phyloP scores from a whole-genome alignment of 805 yeast species.

The Ogataea ramenticola region DNA sequence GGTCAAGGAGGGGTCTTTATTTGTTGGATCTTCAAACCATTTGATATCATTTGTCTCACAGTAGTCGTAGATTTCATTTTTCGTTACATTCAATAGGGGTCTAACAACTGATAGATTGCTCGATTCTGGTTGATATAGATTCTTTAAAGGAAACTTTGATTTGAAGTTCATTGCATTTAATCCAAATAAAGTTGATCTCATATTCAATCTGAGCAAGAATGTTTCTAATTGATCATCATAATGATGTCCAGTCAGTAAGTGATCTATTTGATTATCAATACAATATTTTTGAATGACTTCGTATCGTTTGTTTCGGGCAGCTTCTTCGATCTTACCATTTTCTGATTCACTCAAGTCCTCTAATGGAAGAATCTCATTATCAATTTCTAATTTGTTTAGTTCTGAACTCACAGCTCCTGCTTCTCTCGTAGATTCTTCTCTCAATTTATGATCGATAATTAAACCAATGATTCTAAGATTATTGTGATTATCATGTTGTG shows the following conservation, averaged over 20 bases:
- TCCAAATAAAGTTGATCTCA: constrained; percentile 47
- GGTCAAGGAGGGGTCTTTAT: constrained; percentile 46
- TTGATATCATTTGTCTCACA: constrained; percentile 32
- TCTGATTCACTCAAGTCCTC: constrained; percentile 3
- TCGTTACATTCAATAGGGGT: constrained; percentile 45
- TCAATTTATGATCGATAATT: constrained; percentile 58
- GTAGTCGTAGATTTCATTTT: constrained; percentile 36
- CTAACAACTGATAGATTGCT: constrained; percentile 28
- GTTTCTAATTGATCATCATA: constrained; percentile 71
- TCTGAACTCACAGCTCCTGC: constrained; percentile 31
- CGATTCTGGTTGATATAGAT: neutral
- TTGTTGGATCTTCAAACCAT: constrained; percentile 74
- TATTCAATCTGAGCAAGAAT: constrained; percentile 43
- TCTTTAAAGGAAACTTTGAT: neutral
- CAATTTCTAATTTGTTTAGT: neutral
- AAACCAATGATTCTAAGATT: constrained; percentile 38
- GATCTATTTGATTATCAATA: constrained; percentile 18
- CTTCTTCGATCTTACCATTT: constrained; percentile 39
- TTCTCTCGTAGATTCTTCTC: constrained; percentile 43
- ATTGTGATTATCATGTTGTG: constrained; percentile 13
- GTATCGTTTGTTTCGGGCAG: constrained; percentile 53
- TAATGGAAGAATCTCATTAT: neutral
- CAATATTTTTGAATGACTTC: constrained; percentile 36
- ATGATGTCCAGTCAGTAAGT: constrained; percentile 61
- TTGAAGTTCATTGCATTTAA: constrained; percentile 40